phyloP scores from a whole-genome alignment of 176 grass and related monocot species.

The Alloteropsis semialata region DNA sequence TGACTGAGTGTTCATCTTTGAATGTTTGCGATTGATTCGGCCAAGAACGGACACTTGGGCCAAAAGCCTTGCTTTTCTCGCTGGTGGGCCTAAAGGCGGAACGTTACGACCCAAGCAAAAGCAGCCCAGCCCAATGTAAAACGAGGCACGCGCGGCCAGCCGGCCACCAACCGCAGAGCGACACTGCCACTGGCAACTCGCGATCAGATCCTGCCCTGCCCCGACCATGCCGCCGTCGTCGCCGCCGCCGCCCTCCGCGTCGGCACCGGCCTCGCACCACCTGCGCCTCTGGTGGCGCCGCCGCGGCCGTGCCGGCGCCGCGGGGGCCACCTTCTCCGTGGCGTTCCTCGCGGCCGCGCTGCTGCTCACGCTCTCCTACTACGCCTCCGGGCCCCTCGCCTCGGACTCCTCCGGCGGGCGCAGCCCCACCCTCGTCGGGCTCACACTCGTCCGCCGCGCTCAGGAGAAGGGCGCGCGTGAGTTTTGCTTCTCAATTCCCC shows the following conservation, averaged over 20 bases:
- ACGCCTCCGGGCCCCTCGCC: slow-evolving; percentile 8
- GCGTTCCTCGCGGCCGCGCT: slow-evolving; percentile 42
- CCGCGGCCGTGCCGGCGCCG: slow-evolving; percentile 39
- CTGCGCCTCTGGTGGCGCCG: slow-evolving; percentile 62
- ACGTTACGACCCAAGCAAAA: neutral
- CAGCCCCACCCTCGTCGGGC: slow-evolving; percentile 47
- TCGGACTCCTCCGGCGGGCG: neutral
- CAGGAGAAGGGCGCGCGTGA: slow-evolving; percentile 76
- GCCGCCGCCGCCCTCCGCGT: slow-evolving; percentile 13
- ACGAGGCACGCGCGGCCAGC: neutral
- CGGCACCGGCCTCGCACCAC: slow-evolving; percentile 28
- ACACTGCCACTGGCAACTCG: neutral
- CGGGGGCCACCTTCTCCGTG: slow-evolving; percentile 38
- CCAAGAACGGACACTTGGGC: neutral
- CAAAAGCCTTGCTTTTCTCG: neutral
- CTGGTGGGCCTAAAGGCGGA: neutral
- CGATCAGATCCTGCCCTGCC: slow-evolving; percentile 28
- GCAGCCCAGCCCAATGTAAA: neutral
- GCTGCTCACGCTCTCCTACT: slow-evolving; percentile 50
- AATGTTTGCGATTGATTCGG: neutral
- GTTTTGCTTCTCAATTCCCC: neutral
- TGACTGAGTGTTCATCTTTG: neutral
- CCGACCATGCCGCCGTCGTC: neutral
- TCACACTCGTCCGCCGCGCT: slow-evolving; percentile 62
- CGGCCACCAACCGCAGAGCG: neutral